A percentile compares a stretch with the other conserved stretches of the same genome.
Conservation (phyloP, 805 yeast species). For the Suhomyces sp. region DNA sequence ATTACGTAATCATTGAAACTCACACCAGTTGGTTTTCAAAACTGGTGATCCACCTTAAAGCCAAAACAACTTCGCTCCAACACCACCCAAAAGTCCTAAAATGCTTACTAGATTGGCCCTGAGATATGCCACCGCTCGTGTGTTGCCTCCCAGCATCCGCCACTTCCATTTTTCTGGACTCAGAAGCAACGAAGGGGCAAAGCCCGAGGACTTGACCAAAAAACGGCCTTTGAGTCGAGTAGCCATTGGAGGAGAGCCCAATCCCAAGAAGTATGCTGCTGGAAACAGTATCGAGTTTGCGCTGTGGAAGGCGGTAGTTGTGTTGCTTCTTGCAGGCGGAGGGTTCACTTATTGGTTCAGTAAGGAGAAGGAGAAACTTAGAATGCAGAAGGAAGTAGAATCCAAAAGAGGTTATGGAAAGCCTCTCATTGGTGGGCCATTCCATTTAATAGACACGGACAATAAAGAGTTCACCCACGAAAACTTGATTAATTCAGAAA, state of each 20-base stretch:
- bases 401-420: constrained; percentile 86
- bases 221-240: constrained; percentile 75
- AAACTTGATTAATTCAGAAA: constrained; percentile 58
- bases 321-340: constrained; percentile 70
- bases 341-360: constrained; percentile 69
- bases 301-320: constrained; percentile 77
- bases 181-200: constrained; percentile 1
- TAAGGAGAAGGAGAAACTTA: constrained; percentile 72
- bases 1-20: no score
- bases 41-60: no score
- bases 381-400: constrained; percentile 76
- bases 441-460: constrained; percentile 66
- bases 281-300: constrained; percentile 63
- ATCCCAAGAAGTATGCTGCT: constrained; percentile 35
- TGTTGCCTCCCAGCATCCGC: no score
- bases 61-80: no score
- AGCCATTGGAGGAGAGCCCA: constrained; percentile 63
- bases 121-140: no score
- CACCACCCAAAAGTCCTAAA: no score
- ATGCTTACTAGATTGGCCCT: no score
- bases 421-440: constrained; percentile 92
- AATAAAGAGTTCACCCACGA: constrained; percentile 76
- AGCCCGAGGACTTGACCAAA: constrained; percentile 9
- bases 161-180: not conserved
- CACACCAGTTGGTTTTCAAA: no score